phyloP scores from a whole-genome alignment of 805 yeast species.

The Yarrowia divulgata region DNA sequence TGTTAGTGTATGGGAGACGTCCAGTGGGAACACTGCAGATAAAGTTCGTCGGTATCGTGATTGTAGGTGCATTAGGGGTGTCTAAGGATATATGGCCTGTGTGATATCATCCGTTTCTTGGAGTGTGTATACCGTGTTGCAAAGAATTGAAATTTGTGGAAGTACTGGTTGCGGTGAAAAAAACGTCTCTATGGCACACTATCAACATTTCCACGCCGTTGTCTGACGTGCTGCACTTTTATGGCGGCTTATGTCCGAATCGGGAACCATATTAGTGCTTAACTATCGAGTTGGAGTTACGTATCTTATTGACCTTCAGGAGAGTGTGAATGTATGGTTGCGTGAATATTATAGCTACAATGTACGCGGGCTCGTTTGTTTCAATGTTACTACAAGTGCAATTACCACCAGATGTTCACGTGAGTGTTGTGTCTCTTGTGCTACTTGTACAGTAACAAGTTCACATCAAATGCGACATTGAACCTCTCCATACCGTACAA shows the following conservation, averaged over 20 bases:
- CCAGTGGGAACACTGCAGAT: background rate
- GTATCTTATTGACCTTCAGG: background rate
- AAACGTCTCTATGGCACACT: no score
- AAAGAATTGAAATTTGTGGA: no score
- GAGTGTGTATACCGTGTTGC: background rate
- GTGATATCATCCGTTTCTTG: background rate
- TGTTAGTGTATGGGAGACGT: constrained; percentile 16
- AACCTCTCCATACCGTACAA: no score
- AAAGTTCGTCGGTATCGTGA: constrained; percentile 21
- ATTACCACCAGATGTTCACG: no score
- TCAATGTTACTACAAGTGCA: no score
- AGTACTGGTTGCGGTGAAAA: no score
- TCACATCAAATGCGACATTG: no score
- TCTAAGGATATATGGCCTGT: background rate
- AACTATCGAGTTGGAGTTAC: background rate
- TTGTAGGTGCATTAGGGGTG: constrained; percentile 27
- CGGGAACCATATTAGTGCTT: background rate
- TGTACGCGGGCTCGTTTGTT: no score
- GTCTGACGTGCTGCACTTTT: background rate
- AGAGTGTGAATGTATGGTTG: no score
- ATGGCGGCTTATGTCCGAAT: background rate
- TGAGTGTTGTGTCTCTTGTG: no score
- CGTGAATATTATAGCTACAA: no score
- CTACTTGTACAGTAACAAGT: no score
- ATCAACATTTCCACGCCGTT: background rate